Conservation (phyloP, 2,329 filamentous ascomycete genomes). For the Aspergillus jensenii region DNA sequence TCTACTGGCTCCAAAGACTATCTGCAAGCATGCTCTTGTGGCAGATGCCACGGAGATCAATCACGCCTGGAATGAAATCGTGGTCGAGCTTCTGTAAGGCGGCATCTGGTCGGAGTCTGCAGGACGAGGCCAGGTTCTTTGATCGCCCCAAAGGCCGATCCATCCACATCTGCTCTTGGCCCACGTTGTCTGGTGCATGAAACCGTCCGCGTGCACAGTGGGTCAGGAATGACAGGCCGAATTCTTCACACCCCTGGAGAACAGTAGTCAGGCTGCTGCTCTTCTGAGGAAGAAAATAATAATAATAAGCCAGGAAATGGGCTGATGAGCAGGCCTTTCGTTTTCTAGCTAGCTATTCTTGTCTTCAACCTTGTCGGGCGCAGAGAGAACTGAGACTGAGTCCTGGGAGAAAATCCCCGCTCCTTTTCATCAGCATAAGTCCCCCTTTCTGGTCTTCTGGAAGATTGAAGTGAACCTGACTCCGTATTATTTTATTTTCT, state of each 20-base stretch:
- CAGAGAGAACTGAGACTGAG: neutral
- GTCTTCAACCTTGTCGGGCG: neutral
- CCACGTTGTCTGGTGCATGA: constrained; percentile 42
- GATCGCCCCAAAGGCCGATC: constrained; percentile 26
- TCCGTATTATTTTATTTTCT: neutral
- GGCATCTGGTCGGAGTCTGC: constrained; percentile 17
- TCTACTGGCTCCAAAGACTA: neutral
- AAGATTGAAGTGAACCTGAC: neutral
- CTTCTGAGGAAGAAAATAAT: neutral
- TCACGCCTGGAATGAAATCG: neutral
- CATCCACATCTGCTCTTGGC: constrained; percentile 29
- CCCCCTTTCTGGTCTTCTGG: neutral
- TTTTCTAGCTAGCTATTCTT: too few species aligned
- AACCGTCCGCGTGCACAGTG: constrained; percentile 40
- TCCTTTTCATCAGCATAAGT: neutral
- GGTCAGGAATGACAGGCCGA: constrained; percentile 39
- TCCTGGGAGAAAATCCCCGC: neutral
- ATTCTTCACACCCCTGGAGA: constrained; percentile 30
- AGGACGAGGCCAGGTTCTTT: constrained; percentile 21
- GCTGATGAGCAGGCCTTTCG: neutral
- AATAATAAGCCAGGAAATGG: neutral
- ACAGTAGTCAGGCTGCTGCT: neutral
- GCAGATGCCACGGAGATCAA: neutral
- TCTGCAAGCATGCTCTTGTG: too few species aligned
- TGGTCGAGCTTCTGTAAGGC: neutral